Percentiles rank a stretch among this genome's conserved stretches.
These are phyloP conservation scores for Betula pendula DNA, from an alignment of 306 rosid genomes.

Conservation along the genomic window DNA sequence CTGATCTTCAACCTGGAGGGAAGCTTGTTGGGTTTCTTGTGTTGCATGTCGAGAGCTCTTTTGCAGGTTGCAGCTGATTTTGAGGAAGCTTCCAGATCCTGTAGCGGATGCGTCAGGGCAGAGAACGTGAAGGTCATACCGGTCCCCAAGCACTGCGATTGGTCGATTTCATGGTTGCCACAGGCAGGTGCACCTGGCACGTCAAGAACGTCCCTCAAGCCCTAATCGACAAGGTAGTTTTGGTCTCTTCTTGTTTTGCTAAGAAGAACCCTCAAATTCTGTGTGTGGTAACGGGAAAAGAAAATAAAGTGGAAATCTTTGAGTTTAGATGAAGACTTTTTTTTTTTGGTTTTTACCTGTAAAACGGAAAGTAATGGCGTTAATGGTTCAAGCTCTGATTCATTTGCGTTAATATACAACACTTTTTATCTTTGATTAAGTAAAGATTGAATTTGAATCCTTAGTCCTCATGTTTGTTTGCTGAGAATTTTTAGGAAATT, in stretches of 20 bases:
- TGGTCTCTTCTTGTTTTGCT: conserved; percentile 6
- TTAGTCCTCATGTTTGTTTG: not conserved
- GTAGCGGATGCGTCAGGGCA: conserved; percentile 76
- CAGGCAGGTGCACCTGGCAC: conserved; percentile 90
- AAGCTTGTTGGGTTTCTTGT: no score
- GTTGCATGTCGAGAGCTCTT: no score
- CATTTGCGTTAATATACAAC: not conserved
- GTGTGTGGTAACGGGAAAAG: not conserved
- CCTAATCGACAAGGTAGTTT: conserved; percentile 74
- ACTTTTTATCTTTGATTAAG: not conserved
- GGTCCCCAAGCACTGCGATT: conserved; percentile 48
- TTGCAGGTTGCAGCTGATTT: no score
- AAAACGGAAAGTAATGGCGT: not conserved
- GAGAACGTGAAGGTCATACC: conserved; percentile 79
- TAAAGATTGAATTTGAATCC: not conserved
- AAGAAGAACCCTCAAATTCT: not conserved
- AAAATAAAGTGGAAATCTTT: not conserved
- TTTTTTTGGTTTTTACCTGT: not conserved
- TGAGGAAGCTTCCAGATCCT: no score
- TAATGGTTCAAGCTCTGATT: not conserved
- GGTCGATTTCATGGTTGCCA: conserved; percentile 90
- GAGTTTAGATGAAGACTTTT: not conserved
- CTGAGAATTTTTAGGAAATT: not conserved
- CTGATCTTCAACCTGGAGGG: no score
- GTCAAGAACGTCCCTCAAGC: conserved; percentile 96